These are phyloP conservation scores for Juglanconis oblonga DNA, from an alignment of 2,329 filamentous ascomycete species.

Conservation along the genomic window DNA sequence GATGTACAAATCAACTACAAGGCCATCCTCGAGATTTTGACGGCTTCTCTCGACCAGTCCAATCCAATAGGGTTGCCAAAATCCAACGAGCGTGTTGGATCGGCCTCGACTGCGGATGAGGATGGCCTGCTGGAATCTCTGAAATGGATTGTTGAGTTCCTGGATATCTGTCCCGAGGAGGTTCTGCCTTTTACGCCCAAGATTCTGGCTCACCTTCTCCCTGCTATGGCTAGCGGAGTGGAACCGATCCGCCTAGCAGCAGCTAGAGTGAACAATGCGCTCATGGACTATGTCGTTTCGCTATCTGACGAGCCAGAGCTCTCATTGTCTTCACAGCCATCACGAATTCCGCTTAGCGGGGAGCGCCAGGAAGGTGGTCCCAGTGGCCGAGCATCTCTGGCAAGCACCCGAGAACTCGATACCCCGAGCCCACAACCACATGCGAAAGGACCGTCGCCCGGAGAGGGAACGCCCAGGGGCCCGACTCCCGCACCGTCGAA, in stretches of 20 bases:
- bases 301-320: constrained; percentile 68
- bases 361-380: constrained; percentile 45
- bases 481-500: constrained; percentile 38
- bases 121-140: constrained; percentile 88
- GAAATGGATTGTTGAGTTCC: constrained; percentile 92
- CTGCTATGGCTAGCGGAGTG: constrained; percentile 87
- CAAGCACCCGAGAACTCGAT: constrained; percentile 53
- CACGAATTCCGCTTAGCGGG: constrained; percentile 39
- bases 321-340: constrained; percentile 29
- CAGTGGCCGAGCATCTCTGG: constrained; percentile 50
- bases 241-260: constrained; percentile 88
- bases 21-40: constrained; percentile 86
- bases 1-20: constrained; percentile 93
- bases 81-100: constrained; percentile 7
- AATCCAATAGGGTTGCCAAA: constrained; percentile 1
- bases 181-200: constrained; percentile 93
- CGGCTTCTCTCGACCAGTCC: constrained; percentile 70
- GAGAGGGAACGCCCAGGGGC: constrained; percentile 37
- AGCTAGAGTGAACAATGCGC: constrained; percentile 80
- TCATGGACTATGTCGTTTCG: constrained; percentile 93
- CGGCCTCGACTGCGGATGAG: constrained; percentile 58
- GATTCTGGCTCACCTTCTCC: constrained; percentile 85
- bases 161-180: constrained; percentile 96
- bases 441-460: constrained; percentile 34
- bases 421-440: constrained; percentile 49